These are phyloP conservation scores for Trifolium subterraneum DNA, from an alignment of 306 rosid genomes.

Conservation along the genomic window DNA sequence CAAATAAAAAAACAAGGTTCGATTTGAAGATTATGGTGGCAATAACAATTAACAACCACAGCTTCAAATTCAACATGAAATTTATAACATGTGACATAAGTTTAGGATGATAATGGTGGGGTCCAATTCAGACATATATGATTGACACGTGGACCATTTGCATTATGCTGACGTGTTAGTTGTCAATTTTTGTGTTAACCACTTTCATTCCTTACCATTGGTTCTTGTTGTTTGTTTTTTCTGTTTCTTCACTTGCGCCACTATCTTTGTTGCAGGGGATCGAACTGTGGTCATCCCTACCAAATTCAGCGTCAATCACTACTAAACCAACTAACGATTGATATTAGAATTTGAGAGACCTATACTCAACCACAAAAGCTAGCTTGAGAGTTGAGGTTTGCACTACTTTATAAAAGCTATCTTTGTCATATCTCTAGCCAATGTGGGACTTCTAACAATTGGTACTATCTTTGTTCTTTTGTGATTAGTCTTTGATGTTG, in stretches of 20 bases:
- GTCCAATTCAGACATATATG: slow-evolving; percentile 6
- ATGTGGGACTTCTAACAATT: too few relatives aligned
- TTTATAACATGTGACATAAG: background rate
- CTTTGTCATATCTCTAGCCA: too few relatives aligned
- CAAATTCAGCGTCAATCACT: too few relatives aligned
- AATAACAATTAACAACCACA: background rate
- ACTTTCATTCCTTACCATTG: slow-evolving; percentile 30
- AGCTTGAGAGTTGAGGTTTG: too few relatives aligned
- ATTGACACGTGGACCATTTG: slow-evolving; percentile 18
- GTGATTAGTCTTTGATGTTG: background rate
- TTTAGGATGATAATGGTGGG: slow-evolving; percentile 13
- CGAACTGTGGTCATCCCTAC: too few relatives aligned
- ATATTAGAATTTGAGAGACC: too few relatives aligned
- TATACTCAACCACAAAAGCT: too few relatives aligned
- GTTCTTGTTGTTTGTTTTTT: slow-evolving; percentile 8
- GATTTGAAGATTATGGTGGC: background rate
- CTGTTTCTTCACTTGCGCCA: background rate
- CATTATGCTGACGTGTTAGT: slow-evolving; percentile 23
- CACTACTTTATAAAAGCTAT: too few relatives aligned
- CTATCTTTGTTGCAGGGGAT: slow-evolving; percentile 8
- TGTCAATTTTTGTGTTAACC: slow-evolving; percentile 5
- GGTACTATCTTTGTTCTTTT: slow-evolving; percentile 7
- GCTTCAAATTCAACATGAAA: background rate
- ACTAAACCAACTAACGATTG: too few relatives aligned
- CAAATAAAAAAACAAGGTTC: slow-evolving; percentile 11